A percentile compares a stretch with the other conserved stretches of the same genome.
Evolutionary conservation across 495 filamentous ascomycete genomes (phyloP).

Genomic region (Neurospora sp.): DNA sequence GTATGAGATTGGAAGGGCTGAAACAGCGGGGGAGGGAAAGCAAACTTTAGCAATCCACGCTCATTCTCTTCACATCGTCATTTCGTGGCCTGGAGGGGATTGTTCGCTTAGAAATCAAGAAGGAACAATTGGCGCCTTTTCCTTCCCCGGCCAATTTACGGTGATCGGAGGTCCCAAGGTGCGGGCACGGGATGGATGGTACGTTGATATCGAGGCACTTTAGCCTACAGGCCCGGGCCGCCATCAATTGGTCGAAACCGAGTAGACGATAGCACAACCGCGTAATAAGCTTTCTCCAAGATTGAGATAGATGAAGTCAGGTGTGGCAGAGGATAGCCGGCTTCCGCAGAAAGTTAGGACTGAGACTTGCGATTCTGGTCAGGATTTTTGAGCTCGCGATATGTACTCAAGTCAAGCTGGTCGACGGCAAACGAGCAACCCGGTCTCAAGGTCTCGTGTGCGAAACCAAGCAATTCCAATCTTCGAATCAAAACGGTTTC

Average conservation of each 20-base stretch:
- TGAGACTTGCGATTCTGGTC: neutral
- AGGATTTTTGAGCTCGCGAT: neutral
- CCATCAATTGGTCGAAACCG: neutral
- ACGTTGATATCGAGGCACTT: neutral
- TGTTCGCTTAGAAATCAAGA: neutral
- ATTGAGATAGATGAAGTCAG: neutral
- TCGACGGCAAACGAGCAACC: neutral
- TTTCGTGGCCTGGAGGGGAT: neutral
- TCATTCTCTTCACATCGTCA: neutral
- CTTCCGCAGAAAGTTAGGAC: neutral
- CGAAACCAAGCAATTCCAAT: neutral
- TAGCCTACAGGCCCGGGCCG: neutral
- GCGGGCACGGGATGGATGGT: neutral
- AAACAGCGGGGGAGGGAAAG: neutral
- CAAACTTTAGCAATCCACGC: neutral
- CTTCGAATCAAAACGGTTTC: too few species aligned
- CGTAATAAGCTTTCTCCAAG: neutral
- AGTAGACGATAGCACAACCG: neutral
- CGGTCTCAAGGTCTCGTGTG: neutral
- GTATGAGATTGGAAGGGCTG: neutral
- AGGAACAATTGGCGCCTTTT: rapidly evolving
- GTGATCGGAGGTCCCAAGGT: neutral
- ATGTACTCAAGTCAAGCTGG: neutral
- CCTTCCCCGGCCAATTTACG: neutral
- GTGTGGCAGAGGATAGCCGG: neutral